Evolutionary conservation across 83 land plant species (phyloP), one percentile per base, ranked within the genome.

Genomic region (Larix sibirica): DNA sequence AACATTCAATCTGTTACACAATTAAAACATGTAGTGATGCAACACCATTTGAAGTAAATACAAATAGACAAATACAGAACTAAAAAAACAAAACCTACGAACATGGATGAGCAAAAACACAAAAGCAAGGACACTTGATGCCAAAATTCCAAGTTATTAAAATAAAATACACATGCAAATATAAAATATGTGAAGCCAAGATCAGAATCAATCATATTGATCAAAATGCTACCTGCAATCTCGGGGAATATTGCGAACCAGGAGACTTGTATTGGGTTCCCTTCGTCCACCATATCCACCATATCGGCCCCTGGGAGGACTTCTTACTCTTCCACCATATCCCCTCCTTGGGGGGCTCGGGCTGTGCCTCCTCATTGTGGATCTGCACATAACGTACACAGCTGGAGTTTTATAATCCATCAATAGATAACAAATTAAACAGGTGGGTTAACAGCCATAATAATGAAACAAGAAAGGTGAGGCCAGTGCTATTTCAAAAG

Each of bases 311-410:
- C 87, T 87, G 1, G 91, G 91, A 33, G 91, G 89, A 71, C 89
- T 87, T 78, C 91, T 84, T 75, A 79, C 85, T 81, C 93, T 84
- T 26, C 91, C 91, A 6, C 91, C 89, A 83, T 91, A 89, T 61
- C 91, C 91, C 67, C 91, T 85, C 82, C 93, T 87, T 3, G 91
- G 91, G 76, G 93, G 91, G 50, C 88, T 89, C 56, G 87, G 83
- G 79, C 91, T 91, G 76, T 89, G 81, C 71, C 93, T 87, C 85
- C 91, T 83, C 91, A 91, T 90, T 21, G 4, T 74, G 26, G 26
- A 54, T 23, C 71, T 80, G 20, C 71, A 33, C 13, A 13, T 16
- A 54, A 54, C 10, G 58, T 54, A 54, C 58, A 54, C 12, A 13
- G 58, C 13, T 54, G 58, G 13, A 54, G 58, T 54, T 54, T 54